Evolutionary conservation across 1,284 basidiomycete species (phyloP).

Genomic region (Leccinum solheimii): DNA sequence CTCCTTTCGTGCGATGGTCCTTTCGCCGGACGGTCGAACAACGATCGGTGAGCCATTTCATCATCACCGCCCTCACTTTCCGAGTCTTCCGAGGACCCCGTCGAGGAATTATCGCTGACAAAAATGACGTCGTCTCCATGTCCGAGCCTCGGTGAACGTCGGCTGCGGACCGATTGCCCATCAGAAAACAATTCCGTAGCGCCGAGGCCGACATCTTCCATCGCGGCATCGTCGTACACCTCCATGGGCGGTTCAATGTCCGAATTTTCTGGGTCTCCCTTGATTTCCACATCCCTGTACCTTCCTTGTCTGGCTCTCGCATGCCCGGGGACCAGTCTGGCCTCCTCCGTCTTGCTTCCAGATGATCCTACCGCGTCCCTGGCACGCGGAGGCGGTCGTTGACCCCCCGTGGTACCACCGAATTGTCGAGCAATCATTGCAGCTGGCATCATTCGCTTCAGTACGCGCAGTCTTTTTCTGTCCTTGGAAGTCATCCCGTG

Average conservation of each 20-base stretch:
- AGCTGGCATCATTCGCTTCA: slow-evolving; percentile 47
- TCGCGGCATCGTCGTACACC: neutral
- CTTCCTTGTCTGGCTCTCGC: slow-evolving; percentile 41
- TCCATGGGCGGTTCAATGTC: slow-evolving; percentile 28
- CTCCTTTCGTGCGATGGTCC: slow-evolving; percentile 39
- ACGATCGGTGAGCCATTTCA: slow-evolving; percentile 33
- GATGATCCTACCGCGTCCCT: slow-evolving; percentile 19
- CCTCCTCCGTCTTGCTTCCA: slow-evolving; percentile 37
- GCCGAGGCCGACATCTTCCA: neutral
- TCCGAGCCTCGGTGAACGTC: neutral
- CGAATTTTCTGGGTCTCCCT: slow-evolving; percentile 52
- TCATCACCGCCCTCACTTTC: slow-evolving; percentile 29
- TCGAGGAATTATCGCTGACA: slow-evolving; percentile 27
- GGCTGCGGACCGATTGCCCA: slow-evolving; percentile 12
- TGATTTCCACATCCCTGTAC: slow-evolving; percentile 36
- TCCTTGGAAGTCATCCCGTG: slow-evolving; percentile 30
- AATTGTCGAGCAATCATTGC: slow-evolving; percentile 42
- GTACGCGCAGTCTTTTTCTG: slow-evolving; percentile 35
- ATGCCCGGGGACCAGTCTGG: slow-evolving; percentile 44
- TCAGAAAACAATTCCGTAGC: slow-evolving; percentile 16
- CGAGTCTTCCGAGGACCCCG: slow-evolving; percentile 29
- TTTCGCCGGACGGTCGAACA: slow-evolving; percentile 29
- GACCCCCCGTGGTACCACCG: slow-evolving; percentile 10
- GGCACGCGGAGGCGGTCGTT: slow-evolving; percentile 12
- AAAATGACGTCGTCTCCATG: slow-evolving; percentile 26